Percentiles rank a stretch among this genome's conserved stretches.
Evolutionary conservation across 129 eudicot species (phyloP).

Genomic region (Centella asiatica): DNA sequence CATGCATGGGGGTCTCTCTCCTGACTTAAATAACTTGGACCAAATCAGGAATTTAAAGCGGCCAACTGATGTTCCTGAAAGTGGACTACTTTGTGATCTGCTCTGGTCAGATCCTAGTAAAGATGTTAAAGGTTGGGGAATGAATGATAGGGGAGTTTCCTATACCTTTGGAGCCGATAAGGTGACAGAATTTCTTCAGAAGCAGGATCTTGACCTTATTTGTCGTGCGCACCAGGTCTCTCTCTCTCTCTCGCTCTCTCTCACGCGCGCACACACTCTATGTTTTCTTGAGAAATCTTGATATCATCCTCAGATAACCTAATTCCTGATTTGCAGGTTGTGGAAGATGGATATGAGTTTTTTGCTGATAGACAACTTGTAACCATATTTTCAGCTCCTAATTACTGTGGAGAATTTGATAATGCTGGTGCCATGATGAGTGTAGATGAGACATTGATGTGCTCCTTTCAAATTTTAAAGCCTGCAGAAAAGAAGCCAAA

Average conservation of each 20-base stretch:
- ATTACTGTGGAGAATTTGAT: conserved; percentile 62
- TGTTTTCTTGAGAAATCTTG: neutral
- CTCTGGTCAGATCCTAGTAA: conserved; percentile 68
- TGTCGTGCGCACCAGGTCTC: conserved; percentile 83
- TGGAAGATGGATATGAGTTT: conserved; percentile 77
- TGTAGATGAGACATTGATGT: conserved; percentile 60
- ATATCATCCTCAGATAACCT: too few species aligned
- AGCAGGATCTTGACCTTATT: conserved; percentile 63
- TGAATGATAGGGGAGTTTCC: conserved; percentile 76
- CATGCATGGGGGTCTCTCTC: conserved; percentile 82
- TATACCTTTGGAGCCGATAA: conserved; percentile 62
- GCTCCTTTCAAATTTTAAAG: conserved; percentile 67
- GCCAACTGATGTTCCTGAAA: conserved; percentile 67
- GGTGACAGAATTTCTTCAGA: conserved; percentile 50
- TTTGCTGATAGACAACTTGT: conserved; percentile 71
- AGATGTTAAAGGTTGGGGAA: conserved; percentile 70
- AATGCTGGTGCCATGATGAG: conserved; percentile 72
- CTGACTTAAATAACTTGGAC: conserved; percentile 53
- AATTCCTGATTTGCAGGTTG: conserved; percentile 38
- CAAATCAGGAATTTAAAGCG: conserved; percentile 56
- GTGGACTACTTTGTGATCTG: conserved; percentile 62
- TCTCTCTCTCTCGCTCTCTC: neutral
- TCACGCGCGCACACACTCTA: neutral
- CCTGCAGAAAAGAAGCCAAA: conserved; percentile 73
- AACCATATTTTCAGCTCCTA: conserved; percentile 62